Base-by-base conservation (phyloP, 345 rosid species). In the Tarenaya hassleriana region DNA sequence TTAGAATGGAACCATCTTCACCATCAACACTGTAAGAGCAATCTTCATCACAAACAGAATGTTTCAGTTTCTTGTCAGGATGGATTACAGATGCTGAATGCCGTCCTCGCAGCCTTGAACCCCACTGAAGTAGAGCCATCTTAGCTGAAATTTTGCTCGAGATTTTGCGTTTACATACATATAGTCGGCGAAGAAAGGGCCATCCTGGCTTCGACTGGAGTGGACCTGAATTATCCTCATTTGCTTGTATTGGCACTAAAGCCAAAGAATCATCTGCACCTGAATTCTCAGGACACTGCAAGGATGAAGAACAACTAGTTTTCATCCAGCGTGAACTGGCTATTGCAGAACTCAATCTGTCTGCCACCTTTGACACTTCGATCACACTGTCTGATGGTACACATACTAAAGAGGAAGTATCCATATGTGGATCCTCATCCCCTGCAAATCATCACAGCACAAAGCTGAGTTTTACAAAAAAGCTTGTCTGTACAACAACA, bases 21-120 rank as follows among this genome's bases (percentile, higher is more conserved):
- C 76, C 82, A 41, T 81, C 80, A 38, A 76, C 47, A 56, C 71
- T 44, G 12, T 69, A 64, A 41, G 58, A 33, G 49, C 41, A 61
- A 50, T 75, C 72, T 53, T 56, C 80, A 31, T 67, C 54, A 20
- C 32, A 50, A 47, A 52, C 60, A 47, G 70, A 62, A 41, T 49
- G 52, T 58, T 24, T 65, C 47, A 63, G 81, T 59, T 79, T 80
- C 51, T 70, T 71, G 72, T 82, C 95, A 1, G 92, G 88, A 70
- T 84, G 73, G 52, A 77, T 72, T 3, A 68, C 52, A 56, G 84
- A 73, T 56, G 71, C 74, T 45, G 98, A 74, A 40, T 75, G 71
- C 60, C 63, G 67, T 62, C 73, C 73, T n/a, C 91, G 77, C 10
- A 70, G 55, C 66, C 63, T 69, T 33, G 64, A 62, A 41, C 77